Conservation (phyloP, 2,329 filamentous ascomycete species). For the Diaporthe destruens region DNA sequence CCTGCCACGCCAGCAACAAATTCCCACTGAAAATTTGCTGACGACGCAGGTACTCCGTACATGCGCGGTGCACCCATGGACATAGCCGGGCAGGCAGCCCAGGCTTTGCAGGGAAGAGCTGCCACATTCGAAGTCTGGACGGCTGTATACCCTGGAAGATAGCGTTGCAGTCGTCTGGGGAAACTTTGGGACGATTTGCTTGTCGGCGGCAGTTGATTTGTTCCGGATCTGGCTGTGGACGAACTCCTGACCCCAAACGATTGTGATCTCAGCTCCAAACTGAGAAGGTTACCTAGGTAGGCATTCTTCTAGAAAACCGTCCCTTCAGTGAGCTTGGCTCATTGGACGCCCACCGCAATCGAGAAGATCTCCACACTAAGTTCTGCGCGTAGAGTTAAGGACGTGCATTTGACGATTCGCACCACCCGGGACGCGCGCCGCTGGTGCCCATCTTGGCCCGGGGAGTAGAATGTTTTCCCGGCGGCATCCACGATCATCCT, state of each 20-base stretch:
- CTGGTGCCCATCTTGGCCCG: neutral
- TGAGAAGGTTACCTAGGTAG: neutral
- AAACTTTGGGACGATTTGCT: constrained; percentile 12
- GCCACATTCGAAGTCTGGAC: neutral
- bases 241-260: constrained; percentile 19
- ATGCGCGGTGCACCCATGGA: neutral
- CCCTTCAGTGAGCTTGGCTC: neutral
- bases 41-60: constrained; percentile 1
- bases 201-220: constrained; percentile 12
- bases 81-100: neutral
- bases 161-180: constrained; percentile 3
- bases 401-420: constrained; percentile 8
- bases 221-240: neutral
- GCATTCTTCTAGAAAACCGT: neutral
- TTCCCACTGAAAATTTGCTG: constrained; percentile 2
- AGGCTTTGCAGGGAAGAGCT: neutral
- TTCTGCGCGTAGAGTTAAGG: neutral
- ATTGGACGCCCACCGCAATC: constrained; percentile 1
- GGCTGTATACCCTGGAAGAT: neutral
- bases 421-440: neutral
- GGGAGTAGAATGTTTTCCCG: constrained; percentile 4
- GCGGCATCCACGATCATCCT: constrained; percentile 12
- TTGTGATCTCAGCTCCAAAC: constrained; percentile 8
- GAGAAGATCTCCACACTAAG: constrained; percentile 14
- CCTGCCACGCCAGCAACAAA: constrained; percentile 27